Conservation (phyloP, 768 basidiomycete species). For the Podaxis sp. region DNA sequence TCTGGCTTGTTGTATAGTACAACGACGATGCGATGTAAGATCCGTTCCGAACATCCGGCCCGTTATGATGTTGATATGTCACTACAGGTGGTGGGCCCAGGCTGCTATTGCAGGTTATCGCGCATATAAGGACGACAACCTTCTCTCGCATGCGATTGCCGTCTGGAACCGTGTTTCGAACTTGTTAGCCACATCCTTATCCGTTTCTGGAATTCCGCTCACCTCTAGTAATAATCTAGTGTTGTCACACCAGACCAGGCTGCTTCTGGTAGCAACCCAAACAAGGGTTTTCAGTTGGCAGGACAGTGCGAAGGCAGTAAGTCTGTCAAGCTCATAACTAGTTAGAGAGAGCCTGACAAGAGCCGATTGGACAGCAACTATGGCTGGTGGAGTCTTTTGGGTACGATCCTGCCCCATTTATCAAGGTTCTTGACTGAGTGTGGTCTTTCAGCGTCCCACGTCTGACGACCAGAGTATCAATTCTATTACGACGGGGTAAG, state of each 20-base stretch:
- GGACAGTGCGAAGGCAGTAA: slow-evolving; percentile 41
- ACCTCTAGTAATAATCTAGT: slow-evolving; percentile 18
- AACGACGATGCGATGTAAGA: slow-evolving; percentile 46
- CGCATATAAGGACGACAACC: slow-evolving; percentile 38
- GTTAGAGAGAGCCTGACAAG: neutral
- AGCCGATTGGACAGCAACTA: slow-evolving; percentile 27
- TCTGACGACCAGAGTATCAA: slow-evolving; percentile 38
- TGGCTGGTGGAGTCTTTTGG: slow-evolving; percentile 57
- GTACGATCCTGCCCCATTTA: slow-evolving; percentile 20
- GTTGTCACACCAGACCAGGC: slow-evolving; percentile 39
- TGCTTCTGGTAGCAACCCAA: slow-evolving; percentile 28
- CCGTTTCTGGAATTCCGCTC: neutral
- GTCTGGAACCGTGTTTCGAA: slow-evolving; percentile 45
- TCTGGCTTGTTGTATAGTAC: slow-evolving; percentile 22
- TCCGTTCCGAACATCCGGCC: neutral
- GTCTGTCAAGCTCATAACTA: slow-evolving; percentile 11
- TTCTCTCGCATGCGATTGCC: slow-evolving; percentile 38
- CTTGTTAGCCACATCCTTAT: slow-evolving; percentile 29
- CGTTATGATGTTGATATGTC: neutral
- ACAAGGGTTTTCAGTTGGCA: slow-evolving; percentile 36
- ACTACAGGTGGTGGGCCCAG: slow-evolving; percentile 47
- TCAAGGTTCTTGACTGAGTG: neutral
- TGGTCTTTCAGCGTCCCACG: slow-evolving; percentile 33
- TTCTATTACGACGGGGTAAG: slow-evolving; percentile 48
- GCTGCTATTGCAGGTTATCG: slow-evolving; percentile 46